Evolutionary conservation across 768 basidiomycete genomes (phyloP).

Genomic region (Boletus subparvulus): DNA sequence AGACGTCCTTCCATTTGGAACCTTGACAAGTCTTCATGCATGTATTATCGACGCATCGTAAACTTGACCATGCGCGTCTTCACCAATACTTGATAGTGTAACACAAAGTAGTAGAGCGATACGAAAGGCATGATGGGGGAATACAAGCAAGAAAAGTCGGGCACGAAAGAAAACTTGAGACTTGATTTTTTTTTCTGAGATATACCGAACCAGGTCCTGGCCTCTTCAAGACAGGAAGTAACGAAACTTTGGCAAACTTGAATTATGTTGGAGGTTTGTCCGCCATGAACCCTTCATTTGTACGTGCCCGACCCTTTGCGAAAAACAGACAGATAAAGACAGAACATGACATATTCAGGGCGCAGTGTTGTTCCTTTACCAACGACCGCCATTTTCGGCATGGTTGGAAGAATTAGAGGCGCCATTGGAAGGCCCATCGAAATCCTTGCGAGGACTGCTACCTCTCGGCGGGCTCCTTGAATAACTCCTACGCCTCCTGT

Average conservation of each 20-base stretch:
- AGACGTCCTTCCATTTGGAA: conserved; percentile 17
- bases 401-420: conserved; percentile 36
- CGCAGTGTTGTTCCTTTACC: conserved; percentile 46
- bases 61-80: conserved; percentile 39
- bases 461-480: conserved; percentile 80
- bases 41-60: conserved; percentile 38
- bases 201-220: conserved; percentile 51
- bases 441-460: conserved; percentile 55
- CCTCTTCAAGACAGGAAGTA: conserved; percentile 49
- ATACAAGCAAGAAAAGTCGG: conserved; percentile 53
- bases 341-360: conserved; percentile 26
- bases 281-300: conserved; percentile 44
- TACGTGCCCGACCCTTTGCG: conserved; percentile 43
- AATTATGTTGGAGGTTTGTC: conserved; percentile 36
- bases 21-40: conserved; percentile 32
- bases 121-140: conserved; percentile 37
- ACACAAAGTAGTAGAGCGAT: conserved; percentile 50
- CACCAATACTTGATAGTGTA: conserved; percentile 40
- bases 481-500: conserved; percentile 72
- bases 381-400: conserved; percentile 50
- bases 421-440: conserved; percentile 44
- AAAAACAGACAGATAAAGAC: conserved; percentile 27
- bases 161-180: conserved; percentile 64
- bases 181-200: conserved; percentile 53
- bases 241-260: conserved; percentile 55